Percentiles rank a stretch among this genome's conserved stretches.
phyloP scores from a whole-genome alignment of 2,329 filamentous ascomycete species.

The Aspergillus chevalieri region DNA sequence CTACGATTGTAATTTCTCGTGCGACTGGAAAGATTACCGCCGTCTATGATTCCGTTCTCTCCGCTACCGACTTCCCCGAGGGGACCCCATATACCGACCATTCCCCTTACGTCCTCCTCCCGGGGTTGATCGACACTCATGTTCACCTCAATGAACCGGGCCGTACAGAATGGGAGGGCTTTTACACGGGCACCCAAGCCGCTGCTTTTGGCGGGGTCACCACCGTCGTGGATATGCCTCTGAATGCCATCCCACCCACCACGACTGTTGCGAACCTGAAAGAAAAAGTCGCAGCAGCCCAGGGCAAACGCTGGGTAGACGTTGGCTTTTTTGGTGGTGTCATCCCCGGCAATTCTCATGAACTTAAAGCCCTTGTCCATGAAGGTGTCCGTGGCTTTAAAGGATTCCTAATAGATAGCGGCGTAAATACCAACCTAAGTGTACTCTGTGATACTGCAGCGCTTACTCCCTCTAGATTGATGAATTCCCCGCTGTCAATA shows the following conservation, averaged over 20 bases:
- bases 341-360: slow-evolving; percentile 76
- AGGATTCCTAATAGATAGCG: slow-evolving; percentile 93
- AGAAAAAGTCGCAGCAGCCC: slow-evolving; percentile 77
- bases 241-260: slow-evolving; percentile 94
- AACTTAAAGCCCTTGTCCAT: slow-evolving; percentile 73
- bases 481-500: slow-evolving; percentile 85
- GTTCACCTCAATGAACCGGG: slow-evolving; percentile 97
- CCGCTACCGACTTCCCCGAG: slow-evolving; percentile 63
- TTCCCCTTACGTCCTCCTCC: slow-evolving; percentile 76
- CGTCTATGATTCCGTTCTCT: slow-evolving; percentile 66
- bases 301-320: slow-evolving; percentile 92
- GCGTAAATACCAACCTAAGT: slow-evolving; percentile 53
- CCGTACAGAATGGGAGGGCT: slow-evolving; percentile 96
- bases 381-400: slow-evolving; percentile 93
- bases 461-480: slow-evolving; percentile 57
- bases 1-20: slow-evolving; percentile 74
- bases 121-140: slow-evolving; percentile 94
- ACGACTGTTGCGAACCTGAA: slow-evolving; percentile 77
- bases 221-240: slow-evolving; percentile 93
- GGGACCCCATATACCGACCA: slow-evolving; percentile 74
- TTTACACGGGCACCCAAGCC: slow-evolving; percentile 87
- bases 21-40: slow-evolving; percentile 77
- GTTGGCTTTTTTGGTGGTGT: slow-evolving; percentile 98
- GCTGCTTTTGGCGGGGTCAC: slow-evolving; percentile 95
- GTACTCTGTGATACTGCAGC: neutral